Conservation (phyloP, 1,139 yeast species). For the Sugiyamaella grinbergsii region DNA sequence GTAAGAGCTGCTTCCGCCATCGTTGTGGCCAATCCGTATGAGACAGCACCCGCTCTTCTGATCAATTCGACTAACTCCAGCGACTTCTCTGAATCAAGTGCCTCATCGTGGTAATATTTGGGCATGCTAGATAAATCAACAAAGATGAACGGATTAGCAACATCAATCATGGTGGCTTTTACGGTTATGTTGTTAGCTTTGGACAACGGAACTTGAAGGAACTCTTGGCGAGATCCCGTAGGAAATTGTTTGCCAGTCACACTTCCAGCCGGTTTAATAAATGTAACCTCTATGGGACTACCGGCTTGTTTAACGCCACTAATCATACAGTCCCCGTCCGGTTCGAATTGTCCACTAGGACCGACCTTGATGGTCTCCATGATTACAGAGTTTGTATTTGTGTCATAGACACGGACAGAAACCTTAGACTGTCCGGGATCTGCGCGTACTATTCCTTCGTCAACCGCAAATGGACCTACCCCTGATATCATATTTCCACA, state of each 20-base stretch:
- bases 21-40: constrained; percentile 8
- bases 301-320: constrained; percentile 14
- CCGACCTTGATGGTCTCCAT: constrained; percentile 7
- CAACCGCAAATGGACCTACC: constrained; percentile 23
- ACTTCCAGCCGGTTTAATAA: constrained; percentile 16
- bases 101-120: not conserved
- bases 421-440: not conserved
- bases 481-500: constrained; percentile 24
- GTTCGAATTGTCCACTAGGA: constrained; percentile 4
- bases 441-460: constrained; percentile 17
- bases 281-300: constrained; percentile 15
- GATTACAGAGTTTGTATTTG: constrained; percentile 14
- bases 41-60: constrained; percentile 15
- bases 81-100: not conserved
- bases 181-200: not conserved
- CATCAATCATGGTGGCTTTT: constrained; percentile 13
- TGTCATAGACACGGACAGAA: constrained; percentile 13
- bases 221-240: not conserved
- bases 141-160: constrained; percentile 18
- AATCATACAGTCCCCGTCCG: constrained; percentile 14
- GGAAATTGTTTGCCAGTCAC: constrained; percentile 15
- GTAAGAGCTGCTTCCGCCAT: constrained; percentile 16
- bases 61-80: constrained; percentile 11
- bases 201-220: not conserved
- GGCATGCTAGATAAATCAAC: constrained; percentile 10